Evolutionary conservation across 1,284 basidiomycete species (phyloP), one percentile per base, ranked within the genome.

Genomic region (Flammula alnicola): DNA sequence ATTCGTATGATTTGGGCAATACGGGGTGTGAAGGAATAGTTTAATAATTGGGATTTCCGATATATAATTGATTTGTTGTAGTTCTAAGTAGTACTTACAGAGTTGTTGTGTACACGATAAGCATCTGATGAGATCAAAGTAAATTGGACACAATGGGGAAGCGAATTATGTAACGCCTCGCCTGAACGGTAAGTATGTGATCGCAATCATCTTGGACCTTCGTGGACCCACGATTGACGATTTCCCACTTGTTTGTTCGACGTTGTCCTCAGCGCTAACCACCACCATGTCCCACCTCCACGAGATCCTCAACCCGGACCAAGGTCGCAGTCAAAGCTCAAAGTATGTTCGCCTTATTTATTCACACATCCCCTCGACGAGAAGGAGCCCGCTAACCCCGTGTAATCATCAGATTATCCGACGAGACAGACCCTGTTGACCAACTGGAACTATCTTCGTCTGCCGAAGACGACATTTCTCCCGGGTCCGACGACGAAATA

Each of bases 231-330:
- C 61, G 59, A 63, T 59, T 60, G 52, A 44, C 55, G 44, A 52
- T 57, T 54, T 57, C 58, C 53, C 55, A 50, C 50, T 57, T 59
- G 55, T 57, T 62, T 55, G 55, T 54, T 49, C 55, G 44, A 39
- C 44, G 46, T 54, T 54, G 54, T 45, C 52, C 39, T 55, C 51
- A 63, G 61, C 59, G 59, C 57, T 55, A 50, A 63, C 56, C 55
- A 58, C 55, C 47, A 56, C 55, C 53, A 83, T 83, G 81, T 76
- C 81, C 49, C 77, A 69, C 62, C 73, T 83, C 50, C 69, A 67
- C 55, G 74, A 76, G 50, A 68, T 83, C 36, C 69, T 84, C 54
- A 83, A 83, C 62, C 80, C 80, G 44, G 75, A 79, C 56, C 67
- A 67, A 44, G 62, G 59, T 41, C 61, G 66, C 26, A 67, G 66